phyloP scores from a whole-genome alignment of 306 rosid species.

The Pachyrhizus erosus region DNA sequence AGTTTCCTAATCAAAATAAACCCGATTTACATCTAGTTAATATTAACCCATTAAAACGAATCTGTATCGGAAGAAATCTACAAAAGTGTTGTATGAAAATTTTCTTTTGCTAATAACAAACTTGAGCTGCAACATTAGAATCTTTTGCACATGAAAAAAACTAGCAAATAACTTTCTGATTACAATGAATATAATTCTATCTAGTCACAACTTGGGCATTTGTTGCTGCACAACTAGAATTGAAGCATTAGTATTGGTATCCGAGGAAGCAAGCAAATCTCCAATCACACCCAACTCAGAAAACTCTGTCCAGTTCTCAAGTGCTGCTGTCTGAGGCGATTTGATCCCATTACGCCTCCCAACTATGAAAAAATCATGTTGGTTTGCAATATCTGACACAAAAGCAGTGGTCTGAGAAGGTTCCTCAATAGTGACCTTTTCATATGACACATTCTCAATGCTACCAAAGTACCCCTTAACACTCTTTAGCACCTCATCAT shows the following conservation, averaged over 20 bases:
- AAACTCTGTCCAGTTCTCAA: constrained; percentile 60
- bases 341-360: constrained; percentile 52
- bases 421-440: neutral
- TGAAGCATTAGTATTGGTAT: constrained; percentile 43
- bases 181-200: neutral
- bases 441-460: constrained; percentile 28
- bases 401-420: constrained; percentile 39
- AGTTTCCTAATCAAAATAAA: too few relatives aligned
- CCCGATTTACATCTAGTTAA: too few relatives aligned
- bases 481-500: constrained; percentile 40
- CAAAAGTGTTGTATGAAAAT: neutral
- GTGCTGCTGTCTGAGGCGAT: constrained; percentile 50
- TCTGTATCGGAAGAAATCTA: neutral
- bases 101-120: neutral
- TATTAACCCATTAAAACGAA: neutral
- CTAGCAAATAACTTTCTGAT: too few relatives aligned
- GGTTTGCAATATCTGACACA: neutral
- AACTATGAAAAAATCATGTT: constrained; percentile 50
- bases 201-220: neutral
- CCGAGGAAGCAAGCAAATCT: constrained; percentile 62
- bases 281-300: constrained; percentile 62
- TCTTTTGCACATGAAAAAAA: neutral
- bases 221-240: constrained; percentile 58
- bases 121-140: neutral
- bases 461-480: neutral